phyloP scores from a whole-genome alignment of 768 basidiomycete species.

The Lentinula sp. region DNA sequence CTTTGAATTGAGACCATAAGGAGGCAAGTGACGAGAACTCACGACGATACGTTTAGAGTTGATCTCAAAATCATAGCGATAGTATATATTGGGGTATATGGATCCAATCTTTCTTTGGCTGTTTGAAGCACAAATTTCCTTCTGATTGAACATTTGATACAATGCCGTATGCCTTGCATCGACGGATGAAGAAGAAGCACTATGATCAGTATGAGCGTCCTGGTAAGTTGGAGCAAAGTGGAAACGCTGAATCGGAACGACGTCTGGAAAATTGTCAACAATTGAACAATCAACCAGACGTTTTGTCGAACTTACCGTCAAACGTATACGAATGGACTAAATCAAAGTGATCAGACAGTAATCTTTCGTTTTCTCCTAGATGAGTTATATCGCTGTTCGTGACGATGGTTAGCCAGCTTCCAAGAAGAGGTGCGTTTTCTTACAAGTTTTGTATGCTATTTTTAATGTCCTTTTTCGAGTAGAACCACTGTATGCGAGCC shows the following conservation, averaged over 20 bases:
- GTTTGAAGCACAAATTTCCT: background rate
- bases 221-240: background rate
- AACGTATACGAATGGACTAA: background rate
- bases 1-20: background rate
- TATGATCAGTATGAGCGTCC: background rate
- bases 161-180: background rate
- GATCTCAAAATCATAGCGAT: background rate
- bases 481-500: conserved; percentile 1
- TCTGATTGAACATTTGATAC: background rate
- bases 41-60: background rate
- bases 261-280: background rate
- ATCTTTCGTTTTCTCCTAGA: background rate
- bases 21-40: background rate
- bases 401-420: background rate
- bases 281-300: background rate
- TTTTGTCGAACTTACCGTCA: background rate
- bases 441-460: background rate
- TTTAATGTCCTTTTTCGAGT: background rate
- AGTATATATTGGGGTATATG: background rate
- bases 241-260: background rate
- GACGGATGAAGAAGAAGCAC: background rate
- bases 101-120: background rate
- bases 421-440: background rate
- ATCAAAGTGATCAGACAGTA: background rate
- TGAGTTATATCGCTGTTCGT: background rate